Evolutionary conservation across 2,329 filamentous ascomycete genomes (phyloP).

Genomic region (Aspergillus thermomutatus): DNA sequence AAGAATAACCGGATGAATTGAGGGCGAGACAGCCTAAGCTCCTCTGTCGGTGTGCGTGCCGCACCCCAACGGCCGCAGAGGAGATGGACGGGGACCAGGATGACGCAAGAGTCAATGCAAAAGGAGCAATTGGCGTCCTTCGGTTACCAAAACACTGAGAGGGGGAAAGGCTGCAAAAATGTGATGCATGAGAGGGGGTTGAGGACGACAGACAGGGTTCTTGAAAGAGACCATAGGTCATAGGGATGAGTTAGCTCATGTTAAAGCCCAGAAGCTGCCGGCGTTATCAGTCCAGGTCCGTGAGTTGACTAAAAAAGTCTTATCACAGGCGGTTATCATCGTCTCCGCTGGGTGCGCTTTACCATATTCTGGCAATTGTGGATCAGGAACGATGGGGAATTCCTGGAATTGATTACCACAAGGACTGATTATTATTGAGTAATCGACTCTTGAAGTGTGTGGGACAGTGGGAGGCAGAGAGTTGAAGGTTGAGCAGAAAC

Average conservation of each 20-base stretch:
- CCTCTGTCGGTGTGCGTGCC: not conserved
- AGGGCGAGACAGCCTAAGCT: not conserved
- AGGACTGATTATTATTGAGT: not conserved
- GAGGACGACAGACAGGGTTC: not conserved
- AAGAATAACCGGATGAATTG: not conserved
- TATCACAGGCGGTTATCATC: not conserved
- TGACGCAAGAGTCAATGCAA: slow-evolving; percentile 18
- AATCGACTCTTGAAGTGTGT: not conserved
- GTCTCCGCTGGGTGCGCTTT: not conserved
- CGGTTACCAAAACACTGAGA: not conserved
- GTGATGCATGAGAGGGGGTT: not conserved
- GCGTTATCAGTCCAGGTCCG: not conserved
- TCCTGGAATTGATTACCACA: not conserved
- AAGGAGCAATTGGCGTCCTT: slow-evolving; percentile 13
- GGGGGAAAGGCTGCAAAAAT: not conserved
- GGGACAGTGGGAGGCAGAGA: not conserved
- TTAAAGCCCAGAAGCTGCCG: not conserved
- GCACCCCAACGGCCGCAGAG: not conserved
- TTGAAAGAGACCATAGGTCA: not conserved
- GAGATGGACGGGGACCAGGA: slow-evolving; percentile 6
- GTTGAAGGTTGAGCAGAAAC: not conserved
- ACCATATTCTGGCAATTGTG: not conserved
- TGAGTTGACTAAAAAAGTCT: not conserved
- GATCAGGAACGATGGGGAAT: not conserved
- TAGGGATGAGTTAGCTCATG: not conserved